Evolutionary conservation across 2,329 filamentous ascomycete species (phyloP), one percentile per base, ranked within the genome.

Genomic region (Colletotrichum sp.): DNA sequence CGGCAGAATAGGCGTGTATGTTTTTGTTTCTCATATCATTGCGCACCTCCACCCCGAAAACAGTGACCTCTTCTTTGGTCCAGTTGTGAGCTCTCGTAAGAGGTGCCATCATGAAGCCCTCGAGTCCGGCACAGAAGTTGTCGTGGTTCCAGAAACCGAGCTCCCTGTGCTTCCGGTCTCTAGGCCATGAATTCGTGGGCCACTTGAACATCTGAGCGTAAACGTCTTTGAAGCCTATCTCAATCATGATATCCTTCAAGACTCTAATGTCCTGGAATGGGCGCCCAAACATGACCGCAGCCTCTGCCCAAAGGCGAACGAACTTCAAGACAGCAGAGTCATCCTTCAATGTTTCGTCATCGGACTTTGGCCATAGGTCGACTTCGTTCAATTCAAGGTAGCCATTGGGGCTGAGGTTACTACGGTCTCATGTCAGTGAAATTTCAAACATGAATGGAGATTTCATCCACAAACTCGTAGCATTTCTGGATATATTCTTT

Each of bases 201-300:
- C 89, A 87, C 80, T 87, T 88, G 78, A 84, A 88, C 18, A 87
- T 79, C 3, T 85, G 82, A 79, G 90, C 87, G 0, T 82, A 82
- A 0, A 92, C 86, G 66, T 91, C 86, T 68, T 86, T 82, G 77
- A 92, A 92, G 1, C 91, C 91, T 0, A 86, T 88, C 18, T 88
- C 87, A 10, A 82, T 80, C 80, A 92, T 84, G 64, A 86, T 84
- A 48, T 84, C 81, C 71, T 81, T 82, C 43, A 84, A 82, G 0
- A 71, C 43, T 1, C 78, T 77, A 2, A 79, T 80, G 32, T 82
- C 83, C 5, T 81, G 78, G 3, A 81, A 78, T 1, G 74, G 70
- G 1, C 84, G 80, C 1, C 82, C 81, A 12, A 85, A 76, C 5
- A 79, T 79, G 2, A 52, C 71, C 0, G 82, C 81, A 2, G 83